Evolutionary conservation across 371 early-diverging fungal species (phyloP).

Genomic region (Mortierella sp.): DNA sequence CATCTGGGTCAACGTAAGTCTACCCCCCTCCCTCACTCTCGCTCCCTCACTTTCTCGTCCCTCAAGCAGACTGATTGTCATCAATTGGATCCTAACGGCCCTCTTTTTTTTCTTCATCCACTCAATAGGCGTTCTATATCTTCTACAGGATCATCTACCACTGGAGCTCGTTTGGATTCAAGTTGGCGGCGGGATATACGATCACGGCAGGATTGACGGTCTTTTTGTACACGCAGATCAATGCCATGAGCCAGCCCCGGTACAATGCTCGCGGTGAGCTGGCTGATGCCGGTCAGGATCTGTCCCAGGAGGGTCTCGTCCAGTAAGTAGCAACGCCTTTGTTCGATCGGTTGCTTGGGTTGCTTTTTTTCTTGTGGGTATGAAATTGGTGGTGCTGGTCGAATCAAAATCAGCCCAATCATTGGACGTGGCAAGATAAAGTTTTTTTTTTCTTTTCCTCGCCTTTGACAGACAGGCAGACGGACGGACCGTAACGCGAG

Average conservation of each 20-base stretch:
- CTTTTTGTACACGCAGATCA: conserved; percentile 66
- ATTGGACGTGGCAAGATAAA: conserved; percentile 10
- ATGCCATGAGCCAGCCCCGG: conserved; percentile 66
- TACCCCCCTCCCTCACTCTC: neutral
- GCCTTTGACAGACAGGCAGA: neutral
- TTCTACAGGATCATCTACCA: conserved; percentile 69
- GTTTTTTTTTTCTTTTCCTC: neutral
- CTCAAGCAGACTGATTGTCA: no score
- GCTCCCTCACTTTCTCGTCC: neutral
- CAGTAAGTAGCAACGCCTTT: no score
- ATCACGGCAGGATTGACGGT: conserved; percentile 65
- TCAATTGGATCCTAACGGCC: neutral
- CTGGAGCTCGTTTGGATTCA: conserved; percentile 65
- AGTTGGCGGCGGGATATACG: conserved; percentile 62
- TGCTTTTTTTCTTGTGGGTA: conserved; percentile 8
- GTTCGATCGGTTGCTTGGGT: neutral
- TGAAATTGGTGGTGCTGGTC: neutral
- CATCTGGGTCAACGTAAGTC: conserved; percentile 74
- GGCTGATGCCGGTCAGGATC: conserved; percentile 78
- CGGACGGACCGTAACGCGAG: neutral
- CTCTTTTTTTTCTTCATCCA: neutral
- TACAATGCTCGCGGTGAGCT: conserved; percentile 71
- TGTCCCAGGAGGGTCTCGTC: conserved; percentile 79
- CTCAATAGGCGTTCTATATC: conserved; percentile 64
- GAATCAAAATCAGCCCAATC: conserved; percentile 9